These are phyloP conservation scores for Euclidium syriacum DNA, from an alignment of 345 rosid species.

Conservation along the genomic window DNA sequence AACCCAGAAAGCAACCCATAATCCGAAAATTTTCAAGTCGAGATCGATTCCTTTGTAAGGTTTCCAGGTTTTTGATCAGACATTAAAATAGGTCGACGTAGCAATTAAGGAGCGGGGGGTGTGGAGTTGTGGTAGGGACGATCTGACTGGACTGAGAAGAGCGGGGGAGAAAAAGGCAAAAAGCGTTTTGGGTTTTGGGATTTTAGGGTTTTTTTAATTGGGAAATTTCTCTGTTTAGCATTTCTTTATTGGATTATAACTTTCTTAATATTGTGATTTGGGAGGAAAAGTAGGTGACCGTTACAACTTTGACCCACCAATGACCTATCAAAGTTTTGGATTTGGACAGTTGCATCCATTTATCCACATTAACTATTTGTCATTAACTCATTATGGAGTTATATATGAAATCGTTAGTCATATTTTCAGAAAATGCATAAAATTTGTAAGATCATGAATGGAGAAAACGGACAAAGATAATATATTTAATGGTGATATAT, in stretches of 20 bases:
- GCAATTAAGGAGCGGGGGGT: slow-evolving; percentile 9
- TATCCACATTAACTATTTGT: background rate
- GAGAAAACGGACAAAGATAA: too few relatives aligned
- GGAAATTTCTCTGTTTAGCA: background rate
- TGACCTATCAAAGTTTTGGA: background rate
- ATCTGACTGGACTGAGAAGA: slow-evolving; percentile 1
- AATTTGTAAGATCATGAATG: too few relatives aligned
- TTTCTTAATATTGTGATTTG: background rate
- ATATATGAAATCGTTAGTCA: too few relatives aligned
- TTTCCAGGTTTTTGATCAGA: background rate
- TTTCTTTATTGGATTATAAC: background rate
- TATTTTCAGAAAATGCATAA: too few relatives aligned
- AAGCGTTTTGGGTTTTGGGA: slow-evolving; percentile 23
- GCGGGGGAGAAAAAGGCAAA: slow-evolving; percentile 39
- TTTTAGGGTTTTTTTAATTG: slow-evolving; percentile 16
- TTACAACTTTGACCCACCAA: slow-evolving; percentile 33
- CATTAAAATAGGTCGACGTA: slow-evolving; percentile 31
- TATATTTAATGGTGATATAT: too few relatives aligned
- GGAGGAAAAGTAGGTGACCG: slow-evolving; percentile 47
- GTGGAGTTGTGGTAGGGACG: slow-evolving; percentile 23
- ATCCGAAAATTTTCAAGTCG: background rate
- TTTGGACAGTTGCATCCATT: background rate
- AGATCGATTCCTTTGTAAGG: background rate
- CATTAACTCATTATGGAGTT: too few relatives aligned
- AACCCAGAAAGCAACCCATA: slow-evolving; percentile 84